Evolutionary conservation across 225 moss, liverwort and hornwort species (phyloP).

Genomic region (Rhytidiadelphus loreus): DNA sequence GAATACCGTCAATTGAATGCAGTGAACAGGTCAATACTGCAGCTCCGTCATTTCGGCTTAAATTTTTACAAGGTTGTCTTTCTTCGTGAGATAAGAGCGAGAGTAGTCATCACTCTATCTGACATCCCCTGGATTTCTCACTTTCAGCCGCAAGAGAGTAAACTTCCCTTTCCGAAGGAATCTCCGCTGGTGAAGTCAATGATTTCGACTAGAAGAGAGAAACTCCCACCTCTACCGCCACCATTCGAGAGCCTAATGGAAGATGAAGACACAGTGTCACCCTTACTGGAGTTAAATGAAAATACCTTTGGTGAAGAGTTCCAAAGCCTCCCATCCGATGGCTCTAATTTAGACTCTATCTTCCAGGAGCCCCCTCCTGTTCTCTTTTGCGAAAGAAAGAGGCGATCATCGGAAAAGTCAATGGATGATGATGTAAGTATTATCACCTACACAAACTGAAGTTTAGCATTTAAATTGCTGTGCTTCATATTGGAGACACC

Average conservation of each 20-base stretch:
- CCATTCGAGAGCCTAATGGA: constrained; percentile 73
- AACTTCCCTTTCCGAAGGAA: constrained; percentile 28
- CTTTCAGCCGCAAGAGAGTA: constrained; percentile 32
- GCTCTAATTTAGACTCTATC: constrained; percentile 27
- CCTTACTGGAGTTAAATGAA: constrained; percentile 29
- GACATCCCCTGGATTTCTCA: not conserved
- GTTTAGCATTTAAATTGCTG: not conserved
- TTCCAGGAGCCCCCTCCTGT: constrained; percentile 46
- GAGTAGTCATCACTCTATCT: not conserved
- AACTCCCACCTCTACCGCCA: constrained; percentile 62
- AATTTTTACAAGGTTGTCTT: not conserved
- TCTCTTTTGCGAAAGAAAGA: constrained; percentile 32
- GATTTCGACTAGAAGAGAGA: constrained; percentile 35
- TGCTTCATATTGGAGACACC: not conserved
- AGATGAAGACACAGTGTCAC: constrained; percentile 33
- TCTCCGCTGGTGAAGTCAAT: constrained; percentile 9
- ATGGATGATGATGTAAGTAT: constrained; percentile 36
- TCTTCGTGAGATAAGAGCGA: not conserved
- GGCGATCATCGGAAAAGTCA: constrained; percentile 27
- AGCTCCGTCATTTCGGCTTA: not conserved
- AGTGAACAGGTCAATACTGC: constrained; percentile 15
- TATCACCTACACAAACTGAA: not conserved
- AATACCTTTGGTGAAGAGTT: constrained; percentile 12
- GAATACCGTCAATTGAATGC: constrained; percentile 21
- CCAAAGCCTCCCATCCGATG: constrained; percentile 22